Percentiles rank a stretch among this genome's conserved stretches.
Conservation (phyloP, 1,284 basidiomycete species). For the Omphalotus olearius region DNA sequence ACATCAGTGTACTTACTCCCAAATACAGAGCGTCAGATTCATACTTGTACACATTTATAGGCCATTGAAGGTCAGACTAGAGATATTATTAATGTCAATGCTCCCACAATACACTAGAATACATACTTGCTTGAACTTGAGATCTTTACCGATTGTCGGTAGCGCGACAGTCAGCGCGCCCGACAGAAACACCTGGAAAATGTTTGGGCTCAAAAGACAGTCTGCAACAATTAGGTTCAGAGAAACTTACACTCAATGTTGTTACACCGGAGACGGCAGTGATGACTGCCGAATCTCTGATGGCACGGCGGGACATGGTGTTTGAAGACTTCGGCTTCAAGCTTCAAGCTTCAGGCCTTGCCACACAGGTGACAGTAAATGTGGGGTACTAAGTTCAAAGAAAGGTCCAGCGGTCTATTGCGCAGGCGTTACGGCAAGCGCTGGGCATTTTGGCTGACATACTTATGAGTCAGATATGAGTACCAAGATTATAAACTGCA, state of each 20-base stretch:
- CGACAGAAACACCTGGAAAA: constrained; percentile 29
- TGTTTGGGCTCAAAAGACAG: not conserved
- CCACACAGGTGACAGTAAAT: too few species aligned
- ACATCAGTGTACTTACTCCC: not conserved
- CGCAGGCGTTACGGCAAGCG: too few species aligned
- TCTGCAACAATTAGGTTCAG: not conserved
- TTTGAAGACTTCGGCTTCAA: too few species aligned
- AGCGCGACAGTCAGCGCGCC: constrained; percentile 39
- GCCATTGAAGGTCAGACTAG: constrained; percentile 36
- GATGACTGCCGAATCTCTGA: constrained; percentile 14
- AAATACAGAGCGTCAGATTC: not conserved
- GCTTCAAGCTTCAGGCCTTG: too few species aligned
- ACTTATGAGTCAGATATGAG: too few species aligned
- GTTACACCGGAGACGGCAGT: constrained; percentile 17
- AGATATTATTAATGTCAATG: not conserved
- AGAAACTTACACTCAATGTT: constrained; percentile 16
- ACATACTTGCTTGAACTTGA: constrained; percentile 27
- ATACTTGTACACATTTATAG: constrained; percentile 35
- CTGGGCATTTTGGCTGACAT: too few species aligned
- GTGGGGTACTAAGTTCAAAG: too few species aligned
- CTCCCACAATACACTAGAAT: not conserved
- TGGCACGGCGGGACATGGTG: not conserved
- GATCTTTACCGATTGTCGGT: constrained; percentile 35
- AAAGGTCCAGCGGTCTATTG: too few species aligned
- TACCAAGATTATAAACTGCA: too few species aligned